phyloP scores from a whole-genome alignment of 371 early-diverging fungal species.

The Haplosporangium sp. region DNA sequence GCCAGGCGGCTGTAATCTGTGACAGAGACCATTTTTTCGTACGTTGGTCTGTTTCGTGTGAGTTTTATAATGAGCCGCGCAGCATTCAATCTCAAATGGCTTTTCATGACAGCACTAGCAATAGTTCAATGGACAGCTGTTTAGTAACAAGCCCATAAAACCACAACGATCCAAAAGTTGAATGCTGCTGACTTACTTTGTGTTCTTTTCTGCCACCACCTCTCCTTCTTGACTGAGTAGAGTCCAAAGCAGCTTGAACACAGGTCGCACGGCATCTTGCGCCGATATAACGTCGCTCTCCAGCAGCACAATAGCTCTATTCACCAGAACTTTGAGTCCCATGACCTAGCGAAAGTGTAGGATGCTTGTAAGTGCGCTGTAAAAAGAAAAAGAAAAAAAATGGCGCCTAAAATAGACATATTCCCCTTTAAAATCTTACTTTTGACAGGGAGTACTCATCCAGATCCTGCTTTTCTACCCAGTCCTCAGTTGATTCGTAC shows the following conservation, averaged over 20 bases:
- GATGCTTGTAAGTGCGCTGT: neutral
- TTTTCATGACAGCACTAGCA: constrained; percentile 48
- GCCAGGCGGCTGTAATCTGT: constrained; percentile 69
- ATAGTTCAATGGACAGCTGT: too few species aligned
- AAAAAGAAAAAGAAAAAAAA: neutral
- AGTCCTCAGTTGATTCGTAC: constrained; percentile 58
- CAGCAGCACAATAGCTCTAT: constrained; percentile 60
- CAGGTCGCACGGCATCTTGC: constrained; percentile 59
- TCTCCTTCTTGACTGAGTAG: constrained; percentile 70
- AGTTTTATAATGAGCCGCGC: constrained; percentile 76
- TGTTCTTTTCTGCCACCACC: constrained; percentile 55
- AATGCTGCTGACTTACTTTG: constrained; percentile 35
- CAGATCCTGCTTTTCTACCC: constrained; percentile 67
- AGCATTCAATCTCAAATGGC: constrained; percentile 77
- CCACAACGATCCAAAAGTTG: neutral
- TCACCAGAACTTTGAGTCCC: constrained; percentile 68
- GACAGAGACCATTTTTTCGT: constrained; percentile 65
- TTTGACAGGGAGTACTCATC: constrained; percentile 64
- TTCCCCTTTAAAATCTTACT: constrained; percentile 33
- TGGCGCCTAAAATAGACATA: neutral
- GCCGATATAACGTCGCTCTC: constrained; percentile 50
- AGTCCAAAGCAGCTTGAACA: constrained; percentile 68
- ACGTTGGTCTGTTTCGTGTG: constrained; percentile 58
- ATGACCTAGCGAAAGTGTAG: constrained; percentile 21
- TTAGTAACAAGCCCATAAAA: neutral